Conservation (phyloP, 1,139 yeast genomes). For the Taiozyma sp. region DNA sequence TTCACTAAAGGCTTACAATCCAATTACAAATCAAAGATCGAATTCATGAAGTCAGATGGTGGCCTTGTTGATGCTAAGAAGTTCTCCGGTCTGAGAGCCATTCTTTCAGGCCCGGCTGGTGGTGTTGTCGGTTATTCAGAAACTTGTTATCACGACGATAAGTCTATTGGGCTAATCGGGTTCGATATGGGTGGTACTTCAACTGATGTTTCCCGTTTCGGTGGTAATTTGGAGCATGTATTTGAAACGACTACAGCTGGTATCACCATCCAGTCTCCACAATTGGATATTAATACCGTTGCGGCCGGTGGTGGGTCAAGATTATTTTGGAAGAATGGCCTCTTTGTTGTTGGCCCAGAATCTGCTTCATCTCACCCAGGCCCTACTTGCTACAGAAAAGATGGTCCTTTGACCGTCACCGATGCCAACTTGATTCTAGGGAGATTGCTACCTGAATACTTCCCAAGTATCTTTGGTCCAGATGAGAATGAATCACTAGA, state of each 20-base stretch:
- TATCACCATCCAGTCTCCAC: conserved; percentile 52
- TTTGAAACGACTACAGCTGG: conserved; percentile 57
- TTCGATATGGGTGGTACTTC: conserved; percentile 65
- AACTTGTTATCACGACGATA: conserved; percentile 42
- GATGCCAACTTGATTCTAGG: conserved; percentile 55
- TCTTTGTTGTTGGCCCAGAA: conserved; percentile 56
- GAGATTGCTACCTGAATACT: conserved; percentile 47
- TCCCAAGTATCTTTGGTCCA: conserved; percentile 58
- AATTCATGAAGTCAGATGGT: conserved; percentile 62
- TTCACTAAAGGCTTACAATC: conserved; percentile 59
- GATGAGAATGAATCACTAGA: conserved; percentile 49
- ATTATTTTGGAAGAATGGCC: conserved; percentile 47
- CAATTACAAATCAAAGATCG: conserved; percentile 30
- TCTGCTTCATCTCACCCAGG: conserved; percentile 63
- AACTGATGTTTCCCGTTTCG: conserved; percentile 50
- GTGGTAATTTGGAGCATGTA: conserved; percentile 46
- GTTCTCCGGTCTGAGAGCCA: conserved; percentile 50
- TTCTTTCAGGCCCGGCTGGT: conserved; percentile 60
- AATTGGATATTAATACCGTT: conserved; percentile 52
- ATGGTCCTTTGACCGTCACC: conserved; percentile 55
- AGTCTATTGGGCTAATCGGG: conserved; percentile 44
- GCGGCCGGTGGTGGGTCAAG: conserved; percentile 63
- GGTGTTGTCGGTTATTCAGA: conserved; percentile 56
- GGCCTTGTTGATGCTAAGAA: conserved; percentile 46
- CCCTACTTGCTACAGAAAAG: conserved; percentile 55